Conservation (phyloP, 108 stramenopile species). For the Bacterosira constricta region DNA sequence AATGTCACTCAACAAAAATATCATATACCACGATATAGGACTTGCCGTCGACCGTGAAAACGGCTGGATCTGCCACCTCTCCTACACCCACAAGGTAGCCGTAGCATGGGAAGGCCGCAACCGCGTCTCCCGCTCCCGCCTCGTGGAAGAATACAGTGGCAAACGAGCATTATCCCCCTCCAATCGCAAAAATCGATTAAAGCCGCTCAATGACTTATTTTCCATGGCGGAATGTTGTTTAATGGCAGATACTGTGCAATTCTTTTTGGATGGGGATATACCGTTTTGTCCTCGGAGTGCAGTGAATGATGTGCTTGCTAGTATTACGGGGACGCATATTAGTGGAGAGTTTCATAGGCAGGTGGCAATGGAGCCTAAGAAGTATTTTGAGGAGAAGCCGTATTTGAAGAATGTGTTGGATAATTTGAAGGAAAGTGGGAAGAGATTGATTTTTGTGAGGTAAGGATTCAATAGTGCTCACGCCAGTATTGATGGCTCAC, state of each 20-base stretch:
- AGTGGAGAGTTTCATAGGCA: constrained; percentile 92
- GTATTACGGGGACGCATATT: constrained; percentile 91
- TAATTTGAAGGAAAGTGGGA: constrained; percentile 69
- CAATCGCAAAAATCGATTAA: constrained; percentile 73
- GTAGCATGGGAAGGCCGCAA: constrained; percentile 91
- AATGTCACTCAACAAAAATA: too few species aligned
- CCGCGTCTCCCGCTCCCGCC: constrained; percentile 65
- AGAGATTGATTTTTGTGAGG: constrained; percentile 79
- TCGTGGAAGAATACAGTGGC: constrained; percentile 87
- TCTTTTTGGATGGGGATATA: constrained; percentile 81
- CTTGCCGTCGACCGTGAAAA: constrained; percentile 95
- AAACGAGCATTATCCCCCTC: constrained; percentile 74
- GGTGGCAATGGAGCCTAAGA: constrained; percentile 79
- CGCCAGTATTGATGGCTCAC: background rate
- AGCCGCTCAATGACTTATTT: constrained; percentile 95
- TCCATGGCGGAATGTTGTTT: constrained; percentile 96
- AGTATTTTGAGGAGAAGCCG: constrained; percentile 79
- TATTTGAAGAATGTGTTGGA: constrained; percentile 76
- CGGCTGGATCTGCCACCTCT: constrained; percentile 94
- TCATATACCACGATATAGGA: constrained; percentile 31
- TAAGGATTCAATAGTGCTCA: background rate
- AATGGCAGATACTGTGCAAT: constrained; percentile 95
- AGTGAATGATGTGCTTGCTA: constrained; percentile 86
- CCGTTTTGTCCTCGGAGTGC: constrained; percentile 77
- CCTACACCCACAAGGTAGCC: constrained; percentile 93